These are phyloP conservation scores for Termitomyces sp. DNA, from an alignment of 768 basidiomycete species.

Conservation along the genomic window DNA sequence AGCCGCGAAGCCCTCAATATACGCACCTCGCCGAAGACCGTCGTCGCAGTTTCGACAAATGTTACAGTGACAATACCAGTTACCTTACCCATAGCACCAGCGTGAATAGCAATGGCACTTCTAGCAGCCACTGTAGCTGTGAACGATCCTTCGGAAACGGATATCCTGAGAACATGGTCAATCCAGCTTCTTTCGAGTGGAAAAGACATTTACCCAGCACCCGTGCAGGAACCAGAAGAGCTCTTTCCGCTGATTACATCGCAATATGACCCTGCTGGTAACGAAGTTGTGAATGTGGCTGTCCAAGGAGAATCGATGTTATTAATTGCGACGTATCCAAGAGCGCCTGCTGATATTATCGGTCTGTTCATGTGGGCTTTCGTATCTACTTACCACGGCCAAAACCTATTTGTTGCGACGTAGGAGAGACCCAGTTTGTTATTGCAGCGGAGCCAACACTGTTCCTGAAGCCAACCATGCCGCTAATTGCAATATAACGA, in stretches of 20 bases:
- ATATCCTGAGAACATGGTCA: constrained; percentile 30
- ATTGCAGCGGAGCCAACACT: constrained; percentile 48
- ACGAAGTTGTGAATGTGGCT: constrained; percentile 50
- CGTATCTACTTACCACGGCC: constrained; percentile 43
- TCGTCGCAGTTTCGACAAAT: constrained; percentile 54
- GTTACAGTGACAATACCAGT: constrained; percentile 34
- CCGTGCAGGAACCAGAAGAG: constrained; percentile 42
- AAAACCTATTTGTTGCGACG: constrained; percentile 61
- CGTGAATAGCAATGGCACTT: constrained; percentile 55
- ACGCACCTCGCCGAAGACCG: constrained; percentile 51
- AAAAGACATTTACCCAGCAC: constrained; percentile 37
- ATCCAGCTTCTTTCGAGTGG: not conserved
- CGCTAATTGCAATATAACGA: constrained; percentile 51
- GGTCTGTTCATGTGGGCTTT: not conserved
- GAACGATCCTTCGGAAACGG: constrained; percentile 48
- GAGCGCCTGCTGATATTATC: constrained; percentile 32
- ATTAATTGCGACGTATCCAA: constrained; percentile 66
- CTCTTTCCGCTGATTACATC: constrained; percentile 55
- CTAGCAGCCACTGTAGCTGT: constrained; percentile 46
- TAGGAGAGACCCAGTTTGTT: constrained; percentile 56
- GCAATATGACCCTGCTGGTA: constrained; percentile 60
- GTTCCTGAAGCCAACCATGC: constrained; percentile 67
- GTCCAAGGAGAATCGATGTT: constrained; percentile 57
- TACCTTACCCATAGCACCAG: constrained; percentile 31
- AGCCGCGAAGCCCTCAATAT: not conserved